phyloP scores from a whole-genome alignment of 2,329 filamentous ascomycete species.

The Teratosphaeria gauchensis region DNA sequence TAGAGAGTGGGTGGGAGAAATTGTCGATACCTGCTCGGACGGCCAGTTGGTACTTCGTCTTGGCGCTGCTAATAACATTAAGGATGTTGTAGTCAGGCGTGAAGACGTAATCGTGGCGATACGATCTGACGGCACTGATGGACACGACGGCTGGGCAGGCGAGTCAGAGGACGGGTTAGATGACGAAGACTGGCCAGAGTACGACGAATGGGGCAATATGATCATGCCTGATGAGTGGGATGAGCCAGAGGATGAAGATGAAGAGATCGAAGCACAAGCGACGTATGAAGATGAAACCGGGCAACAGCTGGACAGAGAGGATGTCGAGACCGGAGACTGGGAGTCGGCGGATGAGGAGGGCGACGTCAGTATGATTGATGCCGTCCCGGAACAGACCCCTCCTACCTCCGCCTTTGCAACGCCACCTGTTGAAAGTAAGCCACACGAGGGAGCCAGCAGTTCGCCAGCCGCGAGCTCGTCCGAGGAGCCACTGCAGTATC shows the following conservation, averaged over 20 bases:
- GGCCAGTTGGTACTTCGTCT: conserved; percentile 46
- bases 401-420: conserved; percentile 14
- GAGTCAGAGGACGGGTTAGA: conserved; percentile 20
- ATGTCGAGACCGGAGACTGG: conserved; percentile 35
- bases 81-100: conserved; percentile 40
- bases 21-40: conserved; percentile 45
- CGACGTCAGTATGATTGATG: conserved; percentile 15
- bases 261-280: conserved; percentile 13
- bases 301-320: conserved; percentile 32
- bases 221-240: neutral
- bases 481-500: conserved; percentile 13
- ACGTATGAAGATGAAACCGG: conserved; percentile 37
- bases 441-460: neutral
- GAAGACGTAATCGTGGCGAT: conserved; percentile 43
- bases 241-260: neutral
- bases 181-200: conserved; percentile 14
- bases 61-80: conserved; percentile 38
- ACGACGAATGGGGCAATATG: neutral
- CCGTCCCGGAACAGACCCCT: conserved; percentile 11
- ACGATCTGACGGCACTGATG: conserved; percentile 24
- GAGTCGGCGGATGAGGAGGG: conserved; percentile 24
- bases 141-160: conserved; percentile 12
- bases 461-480: neutral
- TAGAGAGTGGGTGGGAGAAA: conserved; percentile 47
- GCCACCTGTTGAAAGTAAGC: conserved; percentile 3